Base-by-base conservation (phyloP, 2,329 filamentous ascomycete species). In the Endoconidiophora laricicola region DNA sequence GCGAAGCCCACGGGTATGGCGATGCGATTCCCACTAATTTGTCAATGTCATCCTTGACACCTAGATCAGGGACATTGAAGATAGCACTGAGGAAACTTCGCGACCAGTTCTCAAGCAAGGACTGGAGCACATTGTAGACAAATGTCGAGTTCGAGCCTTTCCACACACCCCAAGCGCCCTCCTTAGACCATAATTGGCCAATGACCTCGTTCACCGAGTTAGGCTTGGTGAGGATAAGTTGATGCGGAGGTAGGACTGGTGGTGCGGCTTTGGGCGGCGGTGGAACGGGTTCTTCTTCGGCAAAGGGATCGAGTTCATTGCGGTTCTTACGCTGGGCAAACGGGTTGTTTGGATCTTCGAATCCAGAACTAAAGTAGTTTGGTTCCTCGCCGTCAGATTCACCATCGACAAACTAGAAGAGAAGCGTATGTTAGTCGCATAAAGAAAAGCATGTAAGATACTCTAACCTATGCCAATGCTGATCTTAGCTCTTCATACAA, bases 81-180 rank as follows among this genome's bases (percentile, higher is more conserved):
- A 96, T 72, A 1, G 91, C 90, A 42, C 86, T 86, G n/a, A 96
- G 72, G 48, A 95, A 74, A 59, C 86, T 91, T 58, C 87, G 78
- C 7, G 88, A 84, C 80, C 93, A 98, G 57, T 86, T 88, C 62
- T 96, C 91, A 26, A 94, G 69, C 6, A 93, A 81, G 9, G 86
- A 86, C 55, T 88, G 77, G 16, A 96, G 72, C 44, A 95, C 77
- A 0, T 81, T 84, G 66, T 96, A 94, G 46, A 96, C 71, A 60
- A 96, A 98, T 1, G 87, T 93, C 12, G 84, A 79, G 61, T 96
- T 96, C 37, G 87, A 86, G 6, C 82, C 79, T 63, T 95, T 95
- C 88, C 90, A 98, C 4, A 95, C 80, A 3, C 91, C 91, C 73
- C 87, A 88, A 0, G 81, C 81, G 36, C 87, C 86, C 61, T 94